A percentile compares a stretch with the other conserved stretches of the same genome.
Conservation (phyloP, 2,329 filamentous ascomycete genomes). For the Verticillium alfalfae region DNA sequence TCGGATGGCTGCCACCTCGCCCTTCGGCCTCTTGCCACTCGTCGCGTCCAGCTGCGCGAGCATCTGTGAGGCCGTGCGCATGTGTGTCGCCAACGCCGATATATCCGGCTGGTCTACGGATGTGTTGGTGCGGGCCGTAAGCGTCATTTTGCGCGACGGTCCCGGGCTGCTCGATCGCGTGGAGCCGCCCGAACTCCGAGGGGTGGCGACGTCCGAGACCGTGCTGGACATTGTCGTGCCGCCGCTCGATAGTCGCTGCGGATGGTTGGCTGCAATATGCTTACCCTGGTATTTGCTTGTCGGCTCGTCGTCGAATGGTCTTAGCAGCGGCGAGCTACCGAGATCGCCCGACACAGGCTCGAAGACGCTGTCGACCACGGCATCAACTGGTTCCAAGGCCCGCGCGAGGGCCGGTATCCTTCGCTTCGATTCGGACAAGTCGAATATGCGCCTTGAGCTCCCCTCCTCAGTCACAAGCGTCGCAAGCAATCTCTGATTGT, state of each 20-base stretch:
- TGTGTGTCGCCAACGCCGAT: constrained; percentile 77
- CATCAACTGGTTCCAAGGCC: constrained; percentile 22
- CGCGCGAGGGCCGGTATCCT: constrained; percentile 18
- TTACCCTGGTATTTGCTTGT: constrained; percentile 15
- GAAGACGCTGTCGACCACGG: constrained; percentile 67
- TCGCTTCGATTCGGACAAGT: constrained; percentile 61
- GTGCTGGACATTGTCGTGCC: constrained; percentile 52
- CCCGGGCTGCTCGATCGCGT: constrained; percentile 63
- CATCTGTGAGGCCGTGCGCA: constrained; percentile 85
- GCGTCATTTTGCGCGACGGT: constrained; percentile 52
- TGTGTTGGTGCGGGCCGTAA: constrained; percentile 48
- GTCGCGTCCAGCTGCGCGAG: constrained; percentile 76
- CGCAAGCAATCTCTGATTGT: constrained; percentile 62
- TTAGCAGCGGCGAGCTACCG: constrained; percentile 65
- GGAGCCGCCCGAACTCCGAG: constrained; percentile 63
- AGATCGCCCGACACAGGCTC: constrained; percentile 77
- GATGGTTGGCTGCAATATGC: constrained; percentile 17
- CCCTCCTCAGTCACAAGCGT: constrained; percentile 53
- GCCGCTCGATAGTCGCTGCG: constrained; percentile 56
- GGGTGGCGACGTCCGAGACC: constrained; percentile 56
- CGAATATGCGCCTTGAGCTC: constrained; percentile 57
- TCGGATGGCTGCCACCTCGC: constrained; percentile 77
- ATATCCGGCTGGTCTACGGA: constrained; percentile 70
- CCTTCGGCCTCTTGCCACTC: constrained; percentile 71
- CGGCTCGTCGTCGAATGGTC: constrained; percentile 43